phyloP scores from a whole-genome alignment of 139 green algal species.

The Closterium sp. region DNA sequence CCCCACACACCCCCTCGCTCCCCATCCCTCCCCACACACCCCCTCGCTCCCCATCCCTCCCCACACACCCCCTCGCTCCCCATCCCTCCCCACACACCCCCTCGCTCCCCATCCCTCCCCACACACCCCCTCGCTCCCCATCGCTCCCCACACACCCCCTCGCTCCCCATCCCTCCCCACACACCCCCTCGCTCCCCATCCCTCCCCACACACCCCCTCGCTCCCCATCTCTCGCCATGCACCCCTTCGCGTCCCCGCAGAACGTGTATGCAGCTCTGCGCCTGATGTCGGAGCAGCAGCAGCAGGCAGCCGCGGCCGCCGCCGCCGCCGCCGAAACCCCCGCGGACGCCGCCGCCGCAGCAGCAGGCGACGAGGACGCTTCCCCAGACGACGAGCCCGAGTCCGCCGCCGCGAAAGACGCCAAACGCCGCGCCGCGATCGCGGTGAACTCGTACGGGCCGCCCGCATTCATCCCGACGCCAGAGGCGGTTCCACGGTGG shows the following conservation, averaged over 20 bases:
- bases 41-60: no score
- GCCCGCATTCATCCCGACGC: constrained; percentile 33
- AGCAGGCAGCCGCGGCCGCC: background rate
- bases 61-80: background rate
- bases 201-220: background rate
- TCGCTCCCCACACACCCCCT: no score
- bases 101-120: background rate
- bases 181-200: background rate
- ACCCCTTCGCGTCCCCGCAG: background rate
- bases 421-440: background rate
- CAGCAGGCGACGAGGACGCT: constrained; percentile 50
- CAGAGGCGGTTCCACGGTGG: constrained; percentile 8
- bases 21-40: background rate
- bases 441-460: constrained; percentile 21
- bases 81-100: background rate
- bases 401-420: constrained; percentile 24
- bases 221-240: background rate
- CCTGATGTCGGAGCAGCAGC: constrained; percentile 35
- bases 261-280: constrained; percentile 44
- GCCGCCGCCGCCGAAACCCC: background rate
- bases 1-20: background rate
- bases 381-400: constrained; percentile 32
- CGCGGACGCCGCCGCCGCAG: constrained; percentile 62
- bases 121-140: background rate
- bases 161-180: no score